A percentile compares a stretch with the other conserved stretches of the same genome.
Conservation (phyloP, 1,139 yeast species). For the Blastobotrys indianensis region DNA sequence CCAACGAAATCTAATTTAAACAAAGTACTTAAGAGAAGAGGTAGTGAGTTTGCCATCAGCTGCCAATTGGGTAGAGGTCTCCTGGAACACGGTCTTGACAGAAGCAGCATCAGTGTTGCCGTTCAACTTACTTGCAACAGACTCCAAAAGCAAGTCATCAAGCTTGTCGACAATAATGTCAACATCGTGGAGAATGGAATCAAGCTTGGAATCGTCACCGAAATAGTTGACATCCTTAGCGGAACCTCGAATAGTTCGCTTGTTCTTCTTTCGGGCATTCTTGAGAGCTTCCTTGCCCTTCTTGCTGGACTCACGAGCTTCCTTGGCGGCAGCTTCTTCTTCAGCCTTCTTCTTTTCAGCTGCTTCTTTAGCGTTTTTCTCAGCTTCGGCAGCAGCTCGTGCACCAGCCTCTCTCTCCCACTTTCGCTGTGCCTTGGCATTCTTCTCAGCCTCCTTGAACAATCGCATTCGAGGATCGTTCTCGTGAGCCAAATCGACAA, state of each 20-base stretch:
- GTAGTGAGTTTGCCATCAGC: slow-evolving; percentile 37
- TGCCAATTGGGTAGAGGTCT: slow-evolving; percentile 41
- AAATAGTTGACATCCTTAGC: slow-evolving; percentile 83
- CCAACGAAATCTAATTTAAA: not conserved
- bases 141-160: slow-evolving; percentile 68
- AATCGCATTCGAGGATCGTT: slow-evolving; percentile 93
- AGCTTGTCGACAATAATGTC: slow-evolving; percentile 72
- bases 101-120: slow-evolving; percentile 44
- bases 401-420: slow-evolving; percentile 99
- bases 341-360: slow-evolving; percentile 79
- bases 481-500: slow-evolving; percentile 79
- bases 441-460: slow-evolving; percentile 91
- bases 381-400: slow-evolving; percentile 91
- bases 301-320: slow-evolving; percentile 60
- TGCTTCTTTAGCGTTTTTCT: slow-evolving; percentile 73
- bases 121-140: slow-evolving; percentile 57
- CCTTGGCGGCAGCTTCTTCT: slow-evolving; percentile 58
- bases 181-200: slow-evolving; percentile 58
- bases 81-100: slow-evolving; percentile 48
- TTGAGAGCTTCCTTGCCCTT: slow-evolving; percentile 97
- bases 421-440: slow-evolving; percentile 89
- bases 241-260: slow-evolving; percentile 80
- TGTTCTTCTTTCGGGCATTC: slow-evolving; percentile 95
- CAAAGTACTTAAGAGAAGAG: slow-evolving; percentile 9
- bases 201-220: slow-evolving; percentile 55